Base-by-base conservation (phyloP, 2,329 filamentous ascomycete genomes). In the Ophiostoma perfectum region DNA sequence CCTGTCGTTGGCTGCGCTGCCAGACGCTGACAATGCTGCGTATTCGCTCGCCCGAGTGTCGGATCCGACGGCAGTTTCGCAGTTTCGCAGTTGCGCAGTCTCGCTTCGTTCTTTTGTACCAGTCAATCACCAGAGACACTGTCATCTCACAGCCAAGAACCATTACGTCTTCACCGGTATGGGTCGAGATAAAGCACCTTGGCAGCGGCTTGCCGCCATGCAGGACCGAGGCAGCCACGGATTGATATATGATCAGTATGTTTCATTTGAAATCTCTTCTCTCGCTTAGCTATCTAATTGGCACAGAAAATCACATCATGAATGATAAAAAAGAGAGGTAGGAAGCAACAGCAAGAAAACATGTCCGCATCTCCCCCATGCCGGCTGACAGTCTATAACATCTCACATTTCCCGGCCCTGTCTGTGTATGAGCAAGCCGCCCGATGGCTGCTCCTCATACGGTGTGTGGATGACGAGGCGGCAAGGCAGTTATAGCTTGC, bases 401-500 rank as follows among this genome's bases (percentile, higher is more conserved):
- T 45, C 5, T 45, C 42, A 45, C 42, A 45, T 45, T 45, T 45
- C 42, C 14, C 8, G 3, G 27, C 36, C 12, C 18, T 9, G 27
- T 27, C 27, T 27, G 27, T 27, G 27, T 27, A 27, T 27, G 27
- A 27, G 27, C 27, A 27, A 27, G 27, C 27, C 27, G 27, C 27
- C 27, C 27, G 27, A 27, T 27, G 27, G 27, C 27, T 27, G 27
- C 27, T 27, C 27, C 27, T 27, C 27, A 27, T 27, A 27, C 27
- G 27, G 27, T 27, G 27, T 27, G 27, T 27, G 27, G 27, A 27
- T 27, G 27, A 27, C 27, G 27, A 27, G 27, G 27, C 27, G 27
- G 27, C 27, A 27, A 27, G 27, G 27, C 14, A 7, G 2, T 63
- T 81, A 89, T 75, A 89, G 77, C 80, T 90, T 91, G 72, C 86